Base-by-base conservation (phyloP, 2,329 filamentous ascomycete genomes). In the Shiraia bambusicola region DNA sequence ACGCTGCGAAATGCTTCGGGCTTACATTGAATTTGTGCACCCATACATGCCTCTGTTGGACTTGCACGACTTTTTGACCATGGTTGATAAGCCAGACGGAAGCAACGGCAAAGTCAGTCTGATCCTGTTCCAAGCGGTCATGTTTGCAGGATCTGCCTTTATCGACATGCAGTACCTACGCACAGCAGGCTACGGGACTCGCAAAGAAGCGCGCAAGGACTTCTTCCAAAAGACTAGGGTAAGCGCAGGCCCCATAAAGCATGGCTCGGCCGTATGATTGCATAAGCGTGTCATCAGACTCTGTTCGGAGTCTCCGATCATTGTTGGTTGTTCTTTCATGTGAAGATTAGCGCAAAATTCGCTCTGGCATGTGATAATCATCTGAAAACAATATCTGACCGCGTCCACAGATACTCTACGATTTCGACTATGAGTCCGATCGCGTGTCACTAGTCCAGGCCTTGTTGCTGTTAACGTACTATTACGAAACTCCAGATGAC, bases 401-500 rank as follows among this genome's bases (percentile, higher is more conserved):
- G 15, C 28, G 17, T 34, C 6, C 44, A 29, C 56, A 89, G 83
- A 78, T 93, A 3, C 77, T 97, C 13, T 96, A 96, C 70, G 91
- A 96, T 65, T 94, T 95, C 54, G 92, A 97, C 68, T 95, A 94
- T 67, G 92, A 97, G 69, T 82, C 84, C 31, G 91, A 96, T 67
- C 87, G 91, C 37, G 84, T 96, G 43, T 82, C 89, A 14, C 79
- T 96, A 16, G 89, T 96, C 12, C 92, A 96, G 69, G 86, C 88
- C 4, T 76, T 96, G 15, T 76, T 96, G 16, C 78, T 96, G 45
- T 91, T 96, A 87, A 95, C 91, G 3, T 95, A 95, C 67, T 97
- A 92, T 87, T 96, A 96, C 67, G 91, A 96, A 70, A 95, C 89
- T 10, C 91, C 91, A 0, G 90, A 96, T 69, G 92, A 96, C 66